These are phyloP conservation scores for Diplodia intermedia DNA, from an alignment of 2,329 filamentous ascomycete species.

Conservation along the genomic window DNA sequence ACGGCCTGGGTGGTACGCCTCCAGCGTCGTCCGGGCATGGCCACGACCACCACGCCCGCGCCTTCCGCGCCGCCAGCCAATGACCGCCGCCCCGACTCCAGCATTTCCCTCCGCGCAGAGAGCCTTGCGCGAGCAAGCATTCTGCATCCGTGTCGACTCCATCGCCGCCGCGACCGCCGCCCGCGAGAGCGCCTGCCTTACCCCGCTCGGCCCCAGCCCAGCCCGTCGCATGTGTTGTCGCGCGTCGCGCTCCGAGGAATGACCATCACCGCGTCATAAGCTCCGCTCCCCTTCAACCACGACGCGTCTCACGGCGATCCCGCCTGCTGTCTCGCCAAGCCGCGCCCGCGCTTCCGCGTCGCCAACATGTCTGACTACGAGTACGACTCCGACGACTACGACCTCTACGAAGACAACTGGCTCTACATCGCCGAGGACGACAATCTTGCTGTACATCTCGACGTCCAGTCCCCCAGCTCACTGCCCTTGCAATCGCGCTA, in stretches of 20 bases:
- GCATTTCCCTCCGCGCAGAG: not conserved
- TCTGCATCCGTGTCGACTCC: not conserved
- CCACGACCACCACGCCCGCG: slow-evolving; percentile 8
- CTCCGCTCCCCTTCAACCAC: not conserved
- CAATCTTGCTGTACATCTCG: slow-evolving; percentile 44
- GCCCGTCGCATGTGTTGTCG: slow-evolving; percentile 14
- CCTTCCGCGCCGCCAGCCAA: slow-evolving; percentile 15
- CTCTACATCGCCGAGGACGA: slow-evolving; percentile 56
- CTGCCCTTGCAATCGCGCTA: not conserved
- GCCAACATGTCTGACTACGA: slow-evolving; percentile 52
- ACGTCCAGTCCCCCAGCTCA: slow-evolving; percentile 5
- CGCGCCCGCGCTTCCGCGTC: slow-evolving; percentile 3
- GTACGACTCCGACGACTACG: slow-evolving; percentile 48
- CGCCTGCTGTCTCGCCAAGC: slow-evolving; percentile 10
- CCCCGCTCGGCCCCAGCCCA: slow-evolving; percentile 14
- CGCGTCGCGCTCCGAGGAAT: slow-evolving; percentile 22
- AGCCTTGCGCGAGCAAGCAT: not conserved
- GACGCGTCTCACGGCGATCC: slow-evolving; percentile 1
- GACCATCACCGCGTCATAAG: slow-evolving; percentile 10
- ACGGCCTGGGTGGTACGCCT: slow-evolving; percentile 14
- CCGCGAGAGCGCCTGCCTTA: not conserved
- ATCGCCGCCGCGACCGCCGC: not conserved
- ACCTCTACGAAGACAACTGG: slow-evolving; percentile 50
- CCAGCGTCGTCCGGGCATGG: not conserved
- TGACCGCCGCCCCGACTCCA: not conserved